Percentiles rank a stretch among this genome's conserved stretches.
Conservation (phyloP, 352 stramenopile species). For the Nothophytophthora sp. region DNA sequence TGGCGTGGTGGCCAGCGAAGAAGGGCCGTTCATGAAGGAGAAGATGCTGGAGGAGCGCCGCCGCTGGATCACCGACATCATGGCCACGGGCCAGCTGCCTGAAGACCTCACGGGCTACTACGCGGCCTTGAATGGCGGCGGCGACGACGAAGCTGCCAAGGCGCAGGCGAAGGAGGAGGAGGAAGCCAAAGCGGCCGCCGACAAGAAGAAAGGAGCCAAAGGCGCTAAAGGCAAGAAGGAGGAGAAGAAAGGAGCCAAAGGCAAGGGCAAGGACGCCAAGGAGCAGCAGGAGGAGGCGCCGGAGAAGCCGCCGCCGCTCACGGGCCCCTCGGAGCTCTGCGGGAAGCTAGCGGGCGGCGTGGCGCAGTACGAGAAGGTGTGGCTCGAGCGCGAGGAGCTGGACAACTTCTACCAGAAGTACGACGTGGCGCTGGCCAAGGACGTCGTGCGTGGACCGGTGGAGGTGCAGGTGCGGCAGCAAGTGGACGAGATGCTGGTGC, state of each 20-base stretch:
- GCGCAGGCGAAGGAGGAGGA: slow-evolving; percentile 67
- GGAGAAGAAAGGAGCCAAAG: slow-evolving; percentile 59
- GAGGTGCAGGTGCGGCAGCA: slow-evolving; percentile 86
- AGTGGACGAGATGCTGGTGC: slow-evolving; percentile 94
- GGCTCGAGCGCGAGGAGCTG: slow-evolving; percentile 86
- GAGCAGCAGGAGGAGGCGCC: slow-evolving; percentile 61
- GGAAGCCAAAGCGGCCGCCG: slow-evolving; percentile 31
- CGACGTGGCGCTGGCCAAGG: slow-evolving; percentile 91
- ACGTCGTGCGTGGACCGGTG: slow-evolving; percentile 88
- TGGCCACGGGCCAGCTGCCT: slow-evolving; percentile 81
- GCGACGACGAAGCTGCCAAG: slow-evolving; percentile 36
- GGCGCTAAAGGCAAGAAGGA: slow-evolving; percentile 53
- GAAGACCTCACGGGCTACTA: slow-evolving; percentile 93
- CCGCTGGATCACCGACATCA: slow-evolving; percentile 92
- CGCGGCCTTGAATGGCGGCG: slow-evolving; percentile 41
- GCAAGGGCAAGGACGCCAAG: slow-evolving; percentile 56
- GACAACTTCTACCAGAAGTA: slow-evolving; percentile 95
- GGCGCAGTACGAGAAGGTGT: slow-evolving; percentile 82
- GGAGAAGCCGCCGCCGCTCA: slow-evolving; percentile 85
- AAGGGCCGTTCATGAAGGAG: slow-evolving; percentile 93
- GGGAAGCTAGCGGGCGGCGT: slow-evolving; percentile 61
- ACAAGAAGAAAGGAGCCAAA: slow-evolving; percentile 51
- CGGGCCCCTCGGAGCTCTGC: slow-evolving; percentile 89
- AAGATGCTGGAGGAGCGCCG: slow-evolving; percentile 91
- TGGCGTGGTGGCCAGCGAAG: slow-evolving; percentile 75